Evolutionary conservation across 305 asterid genomes (phyloP).

Genomic region (Fraxinus nigra): DNA sequence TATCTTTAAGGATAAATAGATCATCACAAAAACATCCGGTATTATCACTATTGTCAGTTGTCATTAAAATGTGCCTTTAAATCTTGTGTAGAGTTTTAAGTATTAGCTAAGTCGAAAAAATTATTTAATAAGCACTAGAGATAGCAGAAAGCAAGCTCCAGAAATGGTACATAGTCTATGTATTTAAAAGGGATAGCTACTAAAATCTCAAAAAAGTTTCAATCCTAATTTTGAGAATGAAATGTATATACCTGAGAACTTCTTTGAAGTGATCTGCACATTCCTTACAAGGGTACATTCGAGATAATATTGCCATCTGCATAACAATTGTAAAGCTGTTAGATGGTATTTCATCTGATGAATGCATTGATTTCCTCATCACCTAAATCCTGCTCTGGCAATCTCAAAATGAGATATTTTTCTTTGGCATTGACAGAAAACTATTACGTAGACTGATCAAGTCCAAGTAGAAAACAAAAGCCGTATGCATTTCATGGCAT

Average conservation of each 20-base stretch:
- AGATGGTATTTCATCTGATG: neutral
- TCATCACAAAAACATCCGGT: neutral
- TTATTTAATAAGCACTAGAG: neutral
- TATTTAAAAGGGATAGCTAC: neutral
- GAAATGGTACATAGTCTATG: neutral
- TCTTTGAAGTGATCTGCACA: constrained; percentile 97
- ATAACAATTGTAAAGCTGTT: constrained; percentile 8
- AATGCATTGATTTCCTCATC: neutral
- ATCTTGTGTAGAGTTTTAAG: neutral
- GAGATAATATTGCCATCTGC: constrained; percentile 89
- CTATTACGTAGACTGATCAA: neutral
- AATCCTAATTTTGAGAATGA: neutral
- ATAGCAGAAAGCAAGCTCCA: neutral
- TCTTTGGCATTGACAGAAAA: neutral
- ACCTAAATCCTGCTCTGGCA: neutral
- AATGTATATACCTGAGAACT: constrained; percentile 57
- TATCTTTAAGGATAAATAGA: neutral
- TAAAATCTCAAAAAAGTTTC: neutral
- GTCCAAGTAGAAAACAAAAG: neutral
- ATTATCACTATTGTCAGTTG: neutral
- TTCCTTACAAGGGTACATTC: constrained; percentile 92
- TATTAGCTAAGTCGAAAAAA: neutral
- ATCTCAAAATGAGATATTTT: neutral
- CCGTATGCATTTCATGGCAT: neutral
- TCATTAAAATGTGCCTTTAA: neutral